These are phyloP conservation scores for Quercus tomentella DNA, from an alignment of 331 rosid genomes.

Conservation along the genomic window DNA sequence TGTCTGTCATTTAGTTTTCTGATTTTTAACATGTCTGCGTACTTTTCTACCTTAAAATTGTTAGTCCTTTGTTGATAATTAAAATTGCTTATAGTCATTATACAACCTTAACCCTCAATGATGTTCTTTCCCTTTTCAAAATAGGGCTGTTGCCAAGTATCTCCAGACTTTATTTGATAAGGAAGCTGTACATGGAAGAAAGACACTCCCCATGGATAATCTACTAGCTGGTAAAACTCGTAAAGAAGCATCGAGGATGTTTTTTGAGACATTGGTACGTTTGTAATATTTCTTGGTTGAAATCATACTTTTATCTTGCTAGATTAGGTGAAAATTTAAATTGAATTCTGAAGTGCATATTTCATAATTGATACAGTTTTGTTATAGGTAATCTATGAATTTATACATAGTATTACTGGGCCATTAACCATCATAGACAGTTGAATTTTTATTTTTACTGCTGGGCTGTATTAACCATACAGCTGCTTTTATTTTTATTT, in stretches of 20 bases:
- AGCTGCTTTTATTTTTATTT: no score
- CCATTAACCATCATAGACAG: neutral
- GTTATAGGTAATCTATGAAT: neutral
- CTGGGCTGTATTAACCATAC: no score
- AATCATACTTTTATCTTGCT: neutral
- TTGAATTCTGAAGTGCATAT: neutral
- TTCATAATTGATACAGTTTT: neutral
- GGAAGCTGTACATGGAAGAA: constrained; percentile 65
- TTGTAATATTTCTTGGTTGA: constrained; percentile 6
- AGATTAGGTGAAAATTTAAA: neutral
- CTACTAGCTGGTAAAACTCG: constrained; percentile 78
- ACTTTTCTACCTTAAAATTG: neutral
- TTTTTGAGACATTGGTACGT: constrained; percentile 90
- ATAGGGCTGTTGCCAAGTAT: constrained; percentile 95
- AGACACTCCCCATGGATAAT: constrained; percentile 64
- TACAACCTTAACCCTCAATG: neutral
- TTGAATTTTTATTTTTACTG: neutral
- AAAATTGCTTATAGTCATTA: no score
- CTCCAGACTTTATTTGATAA: constrained; percentile 81
- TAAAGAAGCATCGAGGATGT: constrained; percentile 98
- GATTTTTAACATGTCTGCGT: neutral
- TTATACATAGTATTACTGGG: neutral
- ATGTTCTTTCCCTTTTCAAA: neutral
- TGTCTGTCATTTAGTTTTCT: constrained; percentile 8
- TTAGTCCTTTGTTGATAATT: neutral